Evolutionary conservation across 2,329 filamentous ascomycete genomes (phyloP).

Genomic region (Neopestalotiopsis rosae): DNA sequence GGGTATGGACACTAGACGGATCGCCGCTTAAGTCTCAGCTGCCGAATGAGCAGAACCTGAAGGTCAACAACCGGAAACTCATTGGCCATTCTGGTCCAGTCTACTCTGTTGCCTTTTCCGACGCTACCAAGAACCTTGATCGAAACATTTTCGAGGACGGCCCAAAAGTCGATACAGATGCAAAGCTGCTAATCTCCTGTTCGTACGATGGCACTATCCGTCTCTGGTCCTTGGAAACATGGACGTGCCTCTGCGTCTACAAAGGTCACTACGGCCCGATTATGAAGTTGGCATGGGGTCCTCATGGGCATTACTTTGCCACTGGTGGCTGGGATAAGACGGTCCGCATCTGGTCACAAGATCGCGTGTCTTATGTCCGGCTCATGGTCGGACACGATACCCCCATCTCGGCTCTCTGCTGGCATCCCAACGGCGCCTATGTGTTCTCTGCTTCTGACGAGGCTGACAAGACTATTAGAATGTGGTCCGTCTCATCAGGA

Average conservation of each 20-base stretch:
- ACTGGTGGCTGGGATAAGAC: conserved; percentile 89
- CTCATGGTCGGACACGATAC: conserved; percentile 93
- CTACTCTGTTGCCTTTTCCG: conserved; percentile 87
- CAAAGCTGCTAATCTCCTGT: conserved; percentile 83
- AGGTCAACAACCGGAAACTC: conserved; percentile 70
- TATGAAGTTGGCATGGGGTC: conserved; percentile 87
- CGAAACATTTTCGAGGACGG: conserved; percentile 57
- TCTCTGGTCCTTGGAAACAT: conserved; percentile 91
- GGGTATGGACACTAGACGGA: conserved; percentile 90
- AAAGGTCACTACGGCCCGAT: conserved; percentile 91
- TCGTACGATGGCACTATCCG: conserved; percentile 88
- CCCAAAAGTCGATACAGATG: conserved; percentile 53
- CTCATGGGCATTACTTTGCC: conserved; percentile 93
- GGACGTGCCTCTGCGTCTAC: conserved; percentile 92
- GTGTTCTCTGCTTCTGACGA: conserved; percentile 90
- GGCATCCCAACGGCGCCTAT: conserved; percentile 94
- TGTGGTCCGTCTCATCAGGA: conserved; percentile 94
- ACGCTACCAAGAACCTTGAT: conserved; percentile 62
- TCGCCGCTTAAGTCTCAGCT: conserved; percentile 75
- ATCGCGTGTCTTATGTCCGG: conserved; percentile 87
- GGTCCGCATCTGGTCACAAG: conserved; percentile 88
- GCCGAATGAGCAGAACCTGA: conserved; percentile 60
- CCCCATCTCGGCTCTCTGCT: conserved; percentile 87
- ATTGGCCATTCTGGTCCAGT: conserved; percentile 92
- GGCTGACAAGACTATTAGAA: conserved; percentile 86